Conservation (phyloP, 2,329 filamentous ascomycete genomes). For the Sporothrix inflata region DNA sequence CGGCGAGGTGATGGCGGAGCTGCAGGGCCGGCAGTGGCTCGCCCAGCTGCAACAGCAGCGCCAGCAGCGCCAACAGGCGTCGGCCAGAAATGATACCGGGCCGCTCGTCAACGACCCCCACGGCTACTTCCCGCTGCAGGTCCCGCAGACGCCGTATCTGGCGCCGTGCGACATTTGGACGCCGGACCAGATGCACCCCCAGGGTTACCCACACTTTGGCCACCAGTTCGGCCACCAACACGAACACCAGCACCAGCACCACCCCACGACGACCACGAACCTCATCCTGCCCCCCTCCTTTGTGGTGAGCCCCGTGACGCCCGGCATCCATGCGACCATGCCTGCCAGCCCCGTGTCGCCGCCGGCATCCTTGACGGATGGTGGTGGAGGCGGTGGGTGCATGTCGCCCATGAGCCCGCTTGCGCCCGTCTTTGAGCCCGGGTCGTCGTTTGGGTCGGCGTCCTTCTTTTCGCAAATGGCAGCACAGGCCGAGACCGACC, state of each 20-base stretch:
- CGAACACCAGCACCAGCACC: not conserved
- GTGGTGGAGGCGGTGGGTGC: not conserved
- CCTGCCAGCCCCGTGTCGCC: conserved; percentile 6
- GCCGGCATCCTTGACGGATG: not conserved
- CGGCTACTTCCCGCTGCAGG: not conserved
- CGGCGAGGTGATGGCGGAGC: conserved; percentile 55
- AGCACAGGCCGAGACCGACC: not conserved
- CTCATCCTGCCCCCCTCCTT: not conserved
- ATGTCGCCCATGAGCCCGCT: conserved; percentile 29
- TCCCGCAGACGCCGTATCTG: not conserved
- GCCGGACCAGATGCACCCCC: not conserved
- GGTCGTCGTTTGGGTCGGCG: not conserved
- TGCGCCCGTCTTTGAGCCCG: conserved; percentile 42
- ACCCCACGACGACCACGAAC: not conserved
- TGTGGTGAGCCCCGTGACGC: conserved; percentile 24
- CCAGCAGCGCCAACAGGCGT: conserved; percentile 22
- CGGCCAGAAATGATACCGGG: not conserved
- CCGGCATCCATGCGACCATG: not conserved
- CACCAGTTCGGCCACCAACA: not conserved
- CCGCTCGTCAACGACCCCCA: not conserved
- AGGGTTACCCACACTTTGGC: not conserved
- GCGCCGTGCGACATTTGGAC: not conserved
- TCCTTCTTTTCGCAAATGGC: not conserved
- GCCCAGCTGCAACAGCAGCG: conserved; percentile 39
- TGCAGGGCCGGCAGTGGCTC: conserved; percentile 50